Base-by-base conservation (phyloP, 2,329 filamentous ascomycete genomes). In the Sphaerulina musiva region DNA sequence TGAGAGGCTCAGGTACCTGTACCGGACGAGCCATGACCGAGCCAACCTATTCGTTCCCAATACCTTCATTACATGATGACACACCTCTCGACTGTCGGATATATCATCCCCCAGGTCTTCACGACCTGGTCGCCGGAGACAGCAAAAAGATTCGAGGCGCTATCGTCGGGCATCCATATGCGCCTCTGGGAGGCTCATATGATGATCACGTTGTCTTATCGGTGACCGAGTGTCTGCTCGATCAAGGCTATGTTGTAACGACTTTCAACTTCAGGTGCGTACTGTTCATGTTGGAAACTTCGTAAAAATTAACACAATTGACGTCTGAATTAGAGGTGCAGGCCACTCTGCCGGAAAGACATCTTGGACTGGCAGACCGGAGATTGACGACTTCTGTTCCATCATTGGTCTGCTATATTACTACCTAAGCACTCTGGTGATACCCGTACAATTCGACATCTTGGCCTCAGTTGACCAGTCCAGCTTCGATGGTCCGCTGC, bases 251-350 rank as follows among this genome's bases (percentile, higher is more conserved):
- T 64, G 69, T 95, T 1, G 86, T 96, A 2, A 85, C 80, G 6
- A 95, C 89, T 0, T 96, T 97, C 71, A 96, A 97, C 67, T 96
- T 97, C 69, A 81, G 91, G 87, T 91, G 71, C 59, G 17, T 29
- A 29, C 6, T 17, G 17, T 14, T 9, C 10, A 49, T 20, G 10
- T 20, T 11, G 10, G 32, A 38, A n/a, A 40, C 9, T 12, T 14
- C 17, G 3, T 45, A 4, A 36, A 11, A 40, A 12, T 8, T 3
- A 26, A 20, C 4, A 8, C n/a, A 8, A 43, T 64, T 64, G 60
- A 64, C 47, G 0, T 32, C 43, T 31, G 31, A 45, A 12, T 3
- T 57, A 95, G 91, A 72, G 92, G 92, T 47, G 89, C 89, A 0
- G 80, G 81, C 26, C 77, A 77, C 26, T 93, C 89, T 0, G 80